Base-by-base conservation (phyloP, 345 rosid species). In the Eucalyptus regnans region DNA sequence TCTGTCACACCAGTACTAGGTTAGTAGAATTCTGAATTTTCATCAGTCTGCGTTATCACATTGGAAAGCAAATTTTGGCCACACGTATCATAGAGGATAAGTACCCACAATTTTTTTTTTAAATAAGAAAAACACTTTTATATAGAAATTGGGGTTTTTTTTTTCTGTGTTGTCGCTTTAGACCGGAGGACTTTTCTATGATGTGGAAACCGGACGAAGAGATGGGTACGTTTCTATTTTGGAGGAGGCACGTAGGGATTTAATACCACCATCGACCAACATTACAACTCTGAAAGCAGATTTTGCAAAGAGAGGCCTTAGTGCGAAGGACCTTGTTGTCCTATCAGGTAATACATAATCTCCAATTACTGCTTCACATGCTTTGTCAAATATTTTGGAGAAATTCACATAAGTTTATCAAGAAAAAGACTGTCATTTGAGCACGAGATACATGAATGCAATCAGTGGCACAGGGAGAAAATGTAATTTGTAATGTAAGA, bases 131-230 rank as follows among this genome's bases (percentile, higher is more conserved):
- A 27, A 12, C 33, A 62, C 3, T 12, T 27, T 62, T 48, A 66
- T 68, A 13, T 4, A 8, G 13, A n/a, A 8, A 18, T 18, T 87
- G 15, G 12, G 1, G 4, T 58, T 58, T 71, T 49, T 87, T 7
- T 85, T 62, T 5, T 58, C 9, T 27, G 13, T 31, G 83, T 52
- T n/a, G 41, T 51, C 20, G 4, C 54, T 51, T 16, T 16, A 51
- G 54, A 51, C 54, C 20, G 86, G 86, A 46, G 97, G 95, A 87
- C 94, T 87, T 49, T 89, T n/a, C 22, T 95, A 91, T 91, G 62
- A 89, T 23, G 96, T 95, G 18, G 95, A 93, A 93, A 94, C 96
- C 16, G 98, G 97, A 86, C 86, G 98, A 89, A 93, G 94, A 90
- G 98, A 96, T 86, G 97, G 98, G 86, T 76, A 76, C 4, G 92